Base-by-base conservation (phyloP, 257 asterid genomes). In the Gardenia jasminoides region DNA sequence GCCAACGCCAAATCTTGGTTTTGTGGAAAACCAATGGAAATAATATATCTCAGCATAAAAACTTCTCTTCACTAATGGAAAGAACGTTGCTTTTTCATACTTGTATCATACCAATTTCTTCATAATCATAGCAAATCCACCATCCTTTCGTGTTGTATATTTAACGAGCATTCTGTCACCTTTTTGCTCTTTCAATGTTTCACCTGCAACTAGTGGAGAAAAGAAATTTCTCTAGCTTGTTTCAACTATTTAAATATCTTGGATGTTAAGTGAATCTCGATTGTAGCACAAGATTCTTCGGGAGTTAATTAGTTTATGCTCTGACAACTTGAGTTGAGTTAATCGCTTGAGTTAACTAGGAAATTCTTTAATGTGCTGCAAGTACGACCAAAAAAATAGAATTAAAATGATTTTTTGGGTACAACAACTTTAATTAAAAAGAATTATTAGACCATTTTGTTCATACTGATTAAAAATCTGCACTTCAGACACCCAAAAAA, bases 121-220 rank as follows among this genome's bases (percentile, higher is more conserved):
- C 15, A 20, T 41, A 68, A 19, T 36, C 67, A 62, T 26, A 17
- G 17, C 52, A 19, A 20, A 7, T 39, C 41, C 0, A 41, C 33
- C 33, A 43, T 43, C 33, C n/a, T 13, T 6, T 43, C 13, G 12
- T 9, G 67, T 10, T 22, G 6, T 7, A 5, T 8, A 58, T 58
- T 24, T 24, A 7, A 58, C 28, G 61, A 24, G 61, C 61, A 54
- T 54, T 17, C 61, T 54, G 7, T 54, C 8, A 20, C 61, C 61
- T 17, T 54, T 54, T 54, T 58, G n/a, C 65, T 16, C 65, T 58
- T 7, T 58, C n/a, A 22, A 24, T 39, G 4, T 9, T 36, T 50
- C 36, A 46, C 43, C 43, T 71, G 75, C 39, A 70, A 13, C 30
- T 67, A 19, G 47, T n/a, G 76, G 44, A 48, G 76, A 61, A 72